Conservation (phyloP, 2,329 filamentous ascomycete genomes). For the Cryphonectria japonica region DNA sequence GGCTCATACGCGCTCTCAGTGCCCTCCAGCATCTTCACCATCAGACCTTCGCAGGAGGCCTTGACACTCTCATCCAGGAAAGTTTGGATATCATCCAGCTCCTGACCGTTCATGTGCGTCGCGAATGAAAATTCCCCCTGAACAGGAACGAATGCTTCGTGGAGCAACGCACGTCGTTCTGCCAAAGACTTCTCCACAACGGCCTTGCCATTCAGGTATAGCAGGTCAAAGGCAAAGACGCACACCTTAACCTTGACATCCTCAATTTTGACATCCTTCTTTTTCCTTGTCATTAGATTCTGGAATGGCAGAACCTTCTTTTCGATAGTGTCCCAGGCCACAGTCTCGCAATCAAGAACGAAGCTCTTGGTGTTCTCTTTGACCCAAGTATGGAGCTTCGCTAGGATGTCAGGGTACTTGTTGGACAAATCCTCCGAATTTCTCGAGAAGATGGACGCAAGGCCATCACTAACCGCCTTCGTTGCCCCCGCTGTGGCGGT, state of each 20-base stretch:
- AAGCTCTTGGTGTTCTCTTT: slow-evolving; percentile 90
- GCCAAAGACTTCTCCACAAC: slow-evolving; percentile 86
- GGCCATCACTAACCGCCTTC: slow-evolving; percentile 70
- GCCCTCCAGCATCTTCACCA: slow-evolving; percentile 99
- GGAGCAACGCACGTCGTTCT: slow-evolving; percentile 77
- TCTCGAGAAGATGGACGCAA: slow-evolving; percentile 92
- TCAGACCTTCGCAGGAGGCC: slow-evolving; percentile 93
- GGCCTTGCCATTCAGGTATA: slow-evolving; percentile 90
- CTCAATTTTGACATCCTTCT: slow-evolving; percentile 93
- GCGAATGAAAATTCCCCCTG: slow-evolving; percentile 94
- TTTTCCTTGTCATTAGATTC: slow-evolving; percentile 96
- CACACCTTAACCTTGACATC: slow-evolving; percentile 97
- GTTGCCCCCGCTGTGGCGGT: slow-evolving; percentile 63
- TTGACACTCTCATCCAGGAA: slow-evolving; percentile 95
- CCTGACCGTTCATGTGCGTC: slow-evolving; percentile 81
- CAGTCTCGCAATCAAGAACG: slow-evolving; percentile 97
- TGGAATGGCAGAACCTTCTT: slow-evolving; percentile 98
- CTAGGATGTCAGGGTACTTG: slow-evolving; percentile 95
- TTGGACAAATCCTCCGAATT: slow-evolving; percentile 97
- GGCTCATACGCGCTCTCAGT: slow-evolving; percentile 93
- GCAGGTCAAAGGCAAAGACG: slow-evolving; percentile 92
- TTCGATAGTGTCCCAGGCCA: slow-evolving; percentile 92
- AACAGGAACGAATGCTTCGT: slow-evolving; percentile 71
- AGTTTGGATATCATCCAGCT: slow-evolving; percentile 89
- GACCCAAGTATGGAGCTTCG: slow-evolving; percentile 86